Conservation (phyloP, 108 stramenopile genomes). For the Epithemia pelagica region DNA sequence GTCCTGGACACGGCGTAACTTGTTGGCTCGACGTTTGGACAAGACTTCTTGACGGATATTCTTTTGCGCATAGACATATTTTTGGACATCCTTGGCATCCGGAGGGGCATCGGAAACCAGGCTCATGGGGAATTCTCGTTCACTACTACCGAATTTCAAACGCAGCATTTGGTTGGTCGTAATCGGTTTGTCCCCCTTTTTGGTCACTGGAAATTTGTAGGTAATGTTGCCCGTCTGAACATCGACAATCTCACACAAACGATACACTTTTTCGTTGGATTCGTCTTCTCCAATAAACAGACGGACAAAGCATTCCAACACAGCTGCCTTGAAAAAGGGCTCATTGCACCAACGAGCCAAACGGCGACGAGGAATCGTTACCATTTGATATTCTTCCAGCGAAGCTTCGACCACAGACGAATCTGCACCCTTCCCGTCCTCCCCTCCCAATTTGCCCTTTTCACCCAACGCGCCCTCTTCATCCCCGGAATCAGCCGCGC, state of each 20-base stretch:
- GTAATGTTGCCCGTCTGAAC: slow-evolving; percentile 37
- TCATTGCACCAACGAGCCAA: slow-evolving; percentile 85
- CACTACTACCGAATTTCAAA: slow-evolving; percentile 60
- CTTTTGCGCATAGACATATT: slow-evolving; percentile 60
- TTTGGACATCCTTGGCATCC: slow-evolving; percentile 51
- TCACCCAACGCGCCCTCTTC: slow-evolving; percentile 12
- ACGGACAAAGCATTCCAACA: slow-evolving; percentile 65
- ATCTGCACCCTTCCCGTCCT: slow-evolving; percentile 13
- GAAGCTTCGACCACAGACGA: slow-evolving; percentile 48
- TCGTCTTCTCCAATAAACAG: slow-evolving; percentile 75
- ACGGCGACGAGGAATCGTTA: slow-evolving; percentile 69
- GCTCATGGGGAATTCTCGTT: slow-evolving; percentile 65
- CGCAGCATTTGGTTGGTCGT: slow-evolving; percentile 62
- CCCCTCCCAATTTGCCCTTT: slow-evolving; percentile 9
- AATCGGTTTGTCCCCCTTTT: slow-evolving; percentile 49
- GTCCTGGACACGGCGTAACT: slow-evolving; percentile 64
- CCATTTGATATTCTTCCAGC: slow-evolving; percentile 63
- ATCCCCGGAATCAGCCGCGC: slow-evolving; percentile 37
- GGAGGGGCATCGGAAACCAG: slow-evolving; percentile 71
- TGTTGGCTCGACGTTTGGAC: slow-evolving; percentile 58
- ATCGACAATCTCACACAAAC: slow-evolving; percentile 70
- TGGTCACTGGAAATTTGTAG: slow-evolving; percentile 58
- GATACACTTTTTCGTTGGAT: slow-evolving; percentile 71
- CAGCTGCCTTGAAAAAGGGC: slow-evolving; percentile 76
- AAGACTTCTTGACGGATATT: slow-evolving; percentile 43